Base-by-base conservation (phyloP, 75 land plant species). In the Pinus taeda region DNA sequence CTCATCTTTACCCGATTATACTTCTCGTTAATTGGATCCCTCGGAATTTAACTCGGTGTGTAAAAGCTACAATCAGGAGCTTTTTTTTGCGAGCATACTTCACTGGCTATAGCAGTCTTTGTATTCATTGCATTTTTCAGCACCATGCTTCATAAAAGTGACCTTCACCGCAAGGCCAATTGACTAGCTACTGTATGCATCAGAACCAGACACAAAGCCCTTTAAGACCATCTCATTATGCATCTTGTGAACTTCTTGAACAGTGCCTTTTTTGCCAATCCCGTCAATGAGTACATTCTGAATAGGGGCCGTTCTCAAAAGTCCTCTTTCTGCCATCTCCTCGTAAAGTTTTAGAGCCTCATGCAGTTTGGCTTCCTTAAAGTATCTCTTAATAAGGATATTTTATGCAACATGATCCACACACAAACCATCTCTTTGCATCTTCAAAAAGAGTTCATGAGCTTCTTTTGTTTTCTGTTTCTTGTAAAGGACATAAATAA, bases 341-440 rank as follows among this genome's bases (percentile, higher is more conserved):
- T 66, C 57, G 78, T 76, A 82, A 22, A 85, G 60, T 30, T 77
- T 66, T 57, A 30, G 78, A 65, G 87, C 87, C 58, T 74, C 71
- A 1, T 39, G 69, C 20, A 59, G 56, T 26, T 77, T 62, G 39
- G 76, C 74, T 71, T 59, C 78, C 30, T 76, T 80, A 65, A 78
- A 82, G 60, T 84, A 82, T 26, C 71, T 60, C 77, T 88, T 79
- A 6, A 84, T 81, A 36, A 89, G 72, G 33, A 87, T 79, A 24
- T 78, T 69, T 69, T 81, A 86, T 74, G 86, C 85, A 17, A 80
- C 83, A 79, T 76, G 79, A 75, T 90, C 90, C 20, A 83, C 49
- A 42, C 85, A n/a, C 56, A 90, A 61, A 57, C 80, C 85, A 29
- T 75, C 75, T 74, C 30, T 83, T 33, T 59, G 72, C 73, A 89